Percentiles rank a stretch among this genome's conserved stretches.
phyloP scores from a whole-genome alignment of 83 land plant genomes.

The Picea abies region DNA sequence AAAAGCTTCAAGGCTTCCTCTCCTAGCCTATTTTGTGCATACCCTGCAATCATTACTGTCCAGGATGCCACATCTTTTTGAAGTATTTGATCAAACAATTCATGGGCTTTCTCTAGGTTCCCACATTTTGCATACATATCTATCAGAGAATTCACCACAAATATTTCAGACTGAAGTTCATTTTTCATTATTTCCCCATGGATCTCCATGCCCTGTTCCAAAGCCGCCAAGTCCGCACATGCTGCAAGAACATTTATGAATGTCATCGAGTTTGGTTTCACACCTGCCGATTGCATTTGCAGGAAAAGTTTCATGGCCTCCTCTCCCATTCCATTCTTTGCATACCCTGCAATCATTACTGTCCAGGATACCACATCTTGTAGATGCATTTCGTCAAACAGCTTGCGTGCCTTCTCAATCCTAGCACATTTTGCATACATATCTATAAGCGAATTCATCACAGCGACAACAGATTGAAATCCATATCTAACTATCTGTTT shows the following conservation, averaged over 20 bases:
- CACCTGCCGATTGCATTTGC: slow-evolving; percentile 17
- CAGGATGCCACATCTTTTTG: slow-evolving; percentile 3
- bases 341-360: slow-evolving; percentile 23
- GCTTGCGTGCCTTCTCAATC: slow-evolving; percentile 4
- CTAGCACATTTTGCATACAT: slow-evolving; percentile 29
- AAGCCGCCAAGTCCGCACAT: background rate
- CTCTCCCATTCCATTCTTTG: background rate
- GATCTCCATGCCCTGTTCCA: background rate
- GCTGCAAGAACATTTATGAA: slow-evolving; percentile 4
- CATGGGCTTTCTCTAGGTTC: slow-evolving; percentile 8
- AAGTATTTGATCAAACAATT: slow-evolving; percentile 26
- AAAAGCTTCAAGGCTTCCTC: slow-evolving; percentile 13
- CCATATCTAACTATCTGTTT: slow-evolving; percentile 5
- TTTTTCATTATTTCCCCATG: background rate
- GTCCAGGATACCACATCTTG: slow-evolving; percentile 32
- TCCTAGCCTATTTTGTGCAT: background rate
- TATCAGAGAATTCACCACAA: slow-evolving; percentile 35
- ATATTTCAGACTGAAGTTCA: slow-evolving; percentile 5
- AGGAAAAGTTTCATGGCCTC: slow-evolving; percentile 8
- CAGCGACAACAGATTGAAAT: slow-evolving; percentile 17
- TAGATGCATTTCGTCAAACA: slow-evolving; percentile 31
- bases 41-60: slow-evolving; percentile 17
- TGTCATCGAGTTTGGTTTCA: slow-evolving; percentile 22
- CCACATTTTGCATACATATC: slow-evolving; percentile 36
- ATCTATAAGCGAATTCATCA: slow-evolving; percentile 23